Evolutionary conservation across 2,329 filamentous ascomycete genomes (phyloP).

Genomic region (Ophiocordyceps sinensis): DNA sequence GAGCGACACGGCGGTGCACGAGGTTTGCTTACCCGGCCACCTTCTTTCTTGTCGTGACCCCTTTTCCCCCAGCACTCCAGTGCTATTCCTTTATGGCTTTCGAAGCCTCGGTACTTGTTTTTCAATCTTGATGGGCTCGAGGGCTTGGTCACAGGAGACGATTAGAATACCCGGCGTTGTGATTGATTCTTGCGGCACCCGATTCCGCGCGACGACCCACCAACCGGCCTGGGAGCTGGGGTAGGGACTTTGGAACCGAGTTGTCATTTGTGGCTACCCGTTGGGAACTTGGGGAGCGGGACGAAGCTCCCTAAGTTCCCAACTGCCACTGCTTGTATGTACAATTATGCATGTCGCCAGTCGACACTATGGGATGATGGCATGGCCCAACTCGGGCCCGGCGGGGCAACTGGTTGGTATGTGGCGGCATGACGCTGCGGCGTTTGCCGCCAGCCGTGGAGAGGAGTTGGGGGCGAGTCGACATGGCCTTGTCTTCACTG

Average conservation of each 20-base stretch:
- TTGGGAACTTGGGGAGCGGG: too few species aligned
- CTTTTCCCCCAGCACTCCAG: too few species aligned
- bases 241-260: not conserved
- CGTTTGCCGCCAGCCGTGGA: not conserved
- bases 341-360: not conserved
- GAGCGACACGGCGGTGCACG: too few species aligned
- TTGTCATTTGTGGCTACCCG: not conserved
- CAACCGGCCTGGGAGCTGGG: not conserved
- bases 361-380: not conserved
- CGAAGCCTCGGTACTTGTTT: not conserved
- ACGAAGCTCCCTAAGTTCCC: too few species aligned
- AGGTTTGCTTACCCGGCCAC: too few species aligned
- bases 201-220: not conserved
- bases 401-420: not conserved
- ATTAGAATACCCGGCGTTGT: not conserved
- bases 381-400: not conserved
- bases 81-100: not conserved
- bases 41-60: too few species aligned
- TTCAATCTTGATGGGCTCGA: not conserved
- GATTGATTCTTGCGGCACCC: not conserved
- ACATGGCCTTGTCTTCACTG: too few species aligned
- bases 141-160: not conserved
- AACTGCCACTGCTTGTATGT: not conserved
- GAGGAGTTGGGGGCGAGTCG: not conserved
- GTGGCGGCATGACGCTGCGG: not conserved